Evolutionary conservation across 2,329 filamentous ascomycete genomes (phyloP).

Genomic region (Ophiostoma piceae): DNA sequence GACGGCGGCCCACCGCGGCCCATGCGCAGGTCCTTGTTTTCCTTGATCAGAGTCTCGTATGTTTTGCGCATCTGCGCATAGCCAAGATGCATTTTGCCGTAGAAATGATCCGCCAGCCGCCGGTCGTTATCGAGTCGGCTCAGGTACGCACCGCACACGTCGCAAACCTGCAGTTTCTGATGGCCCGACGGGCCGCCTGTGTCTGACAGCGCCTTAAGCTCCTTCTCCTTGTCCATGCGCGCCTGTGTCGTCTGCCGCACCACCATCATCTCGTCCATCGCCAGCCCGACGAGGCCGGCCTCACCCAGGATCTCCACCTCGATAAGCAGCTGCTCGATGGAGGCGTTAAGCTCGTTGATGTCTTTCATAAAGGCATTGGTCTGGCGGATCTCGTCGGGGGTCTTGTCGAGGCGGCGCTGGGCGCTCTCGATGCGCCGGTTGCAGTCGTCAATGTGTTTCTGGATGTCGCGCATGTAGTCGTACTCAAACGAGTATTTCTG

Average conservation of each 20-base stretch:
- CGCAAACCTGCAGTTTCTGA: conserved; percentile 97
- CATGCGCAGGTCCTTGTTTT: conserved; percentile 53
- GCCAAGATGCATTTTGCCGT: conserved; percentile 98
- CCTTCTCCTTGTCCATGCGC: conserved; percentile 78
- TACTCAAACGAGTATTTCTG: conserved; percentile 85
- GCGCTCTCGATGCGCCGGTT: conserved; percentile 88
- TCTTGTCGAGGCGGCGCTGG: conserved; percentile 89
- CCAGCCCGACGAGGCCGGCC: conserved; percentile 70
- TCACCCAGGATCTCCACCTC: conserved; percentile 85
- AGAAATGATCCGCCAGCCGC: conserved; percentile 92
- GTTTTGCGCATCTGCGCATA: conserved; percentile 98
- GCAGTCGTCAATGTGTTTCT: conserved; percentile 95
- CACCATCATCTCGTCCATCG: conserved; percentile 82
- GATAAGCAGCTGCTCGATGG: conserved; percentile 73
- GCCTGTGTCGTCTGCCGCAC: conserved; percentile 72
- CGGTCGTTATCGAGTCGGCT: conserved; percentile 90
- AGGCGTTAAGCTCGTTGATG: conserved; percentile 74
- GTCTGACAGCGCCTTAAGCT: conserved; percentile 85
- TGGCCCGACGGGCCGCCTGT: conserved; percentile 90
- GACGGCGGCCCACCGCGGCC: conserved; percentile 39
- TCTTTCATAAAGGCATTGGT: conserved; percentile 83
- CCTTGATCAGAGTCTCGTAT: conserved; percentile 74
- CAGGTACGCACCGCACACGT: conserved; percentile 94
- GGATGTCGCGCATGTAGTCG: conserved; percentile 93
- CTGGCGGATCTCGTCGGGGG: conserved; percentile 92